phyloP scores from a whole-genome alignment of 169 alveolate genomes.

The Eimeria brunetti region DNA sequence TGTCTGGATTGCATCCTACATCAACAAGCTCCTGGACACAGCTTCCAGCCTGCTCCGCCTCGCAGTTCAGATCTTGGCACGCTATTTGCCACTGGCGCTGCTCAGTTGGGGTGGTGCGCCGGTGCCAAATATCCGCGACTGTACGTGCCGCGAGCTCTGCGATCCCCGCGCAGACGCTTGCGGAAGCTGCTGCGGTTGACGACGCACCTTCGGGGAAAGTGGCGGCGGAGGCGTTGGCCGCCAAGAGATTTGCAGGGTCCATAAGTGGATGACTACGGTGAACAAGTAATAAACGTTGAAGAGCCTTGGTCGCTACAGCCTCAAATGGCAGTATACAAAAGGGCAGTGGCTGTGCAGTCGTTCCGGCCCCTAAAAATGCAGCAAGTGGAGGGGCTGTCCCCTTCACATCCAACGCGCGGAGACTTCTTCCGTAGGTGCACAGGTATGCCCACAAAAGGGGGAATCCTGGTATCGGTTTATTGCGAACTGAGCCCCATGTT shows the following conservation, averaged over 20 bases:
- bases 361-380: constrained; percentile 67
- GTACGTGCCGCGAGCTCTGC: constrained; percentile 49
- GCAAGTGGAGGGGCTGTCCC: constrained; percentile 71
- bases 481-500: constrained; percentile 58
- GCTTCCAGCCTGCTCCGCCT: not conserved
- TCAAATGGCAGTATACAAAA: constrained; percentile 18
- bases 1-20: not conserved
- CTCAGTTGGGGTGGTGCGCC: not conserved
- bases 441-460: constrained; percentile 63
- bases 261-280: constrained; percentile 70
- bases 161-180: constrained; percentile 4
- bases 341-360: constrained; percentile 53
- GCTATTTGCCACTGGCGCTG: constrained; percentile 10
- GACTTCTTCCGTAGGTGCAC: constrained; percentile 60
- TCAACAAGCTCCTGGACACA: constrained; percentile 10
- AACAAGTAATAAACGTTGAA: constrained; percentile 33
- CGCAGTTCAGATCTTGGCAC: not conserved
- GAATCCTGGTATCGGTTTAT: constrained; percentile 55
- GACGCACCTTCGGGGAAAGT: constrained; percentile 15
- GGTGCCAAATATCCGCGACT: constrained; percentile 27
- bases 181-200: constrained; percentile 19
- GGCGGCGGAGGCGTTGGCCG: not conserved
- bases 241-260: constrained; percentile 22
- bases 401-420: constrained; percentile 40
- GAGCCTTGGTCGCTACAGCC: constrained; percentile 69